These are phyloP conservation scores for Alopecurus myosuroides DNA, from an alignment of 176 grass and related monocot genomes.

Conservation along the genomic window DNA sequence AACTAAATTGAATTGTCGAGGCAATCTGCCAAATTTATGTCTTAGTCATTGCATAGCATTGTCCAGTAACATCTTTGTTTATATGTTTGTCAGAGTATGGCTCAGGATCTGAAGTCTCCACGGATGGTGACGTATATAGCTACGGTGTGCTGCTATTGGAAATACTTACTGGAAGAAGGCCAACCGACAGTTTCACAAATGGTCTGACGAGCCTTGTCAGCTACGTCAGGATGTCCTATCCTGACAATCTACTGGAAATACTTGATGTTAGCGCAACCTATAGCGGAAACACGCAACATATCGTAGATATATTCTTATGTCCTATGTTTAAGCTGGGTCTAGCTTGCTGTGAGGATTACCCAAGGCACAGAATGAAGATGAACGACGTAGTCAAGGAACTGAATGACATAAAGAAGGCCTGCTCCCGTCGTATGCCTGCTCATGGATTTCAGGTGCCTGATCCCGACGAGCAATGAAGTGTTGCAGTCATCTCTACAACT, in stretches of 20 bases:
- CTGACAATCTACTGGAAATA: slow-evolving; percentile 15
- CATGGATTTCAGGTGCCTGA: background rate
- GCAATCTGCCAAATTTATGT: background rate
- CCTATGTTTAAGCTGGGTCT: slow-evolving; percentile 8
- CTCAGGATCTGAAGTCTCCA: slow-evolving; percentile 28
- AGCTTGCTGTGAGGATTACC: background rate
- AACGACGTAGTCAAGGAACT: background rate
- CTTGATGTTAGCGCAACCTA: slow-evolving; percentile 23
- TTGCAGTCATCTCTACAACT: background rate
- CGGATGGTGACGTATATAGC: slow-evolving; percentile 35
- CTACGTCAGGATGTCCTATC: slow-evolving; percentile 30
- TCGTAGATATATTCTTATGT: background rate
- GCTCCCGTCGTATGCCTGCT: background rate
- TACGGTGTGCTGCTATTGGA: slow-evolving; percentile 40
- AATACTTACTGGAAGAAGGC: slow-evolving; percentile 45
- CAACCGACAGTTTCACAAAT: slow-evolving; percentile 13
- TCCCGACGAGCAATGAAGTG: background rate
- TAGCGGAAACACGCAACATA: background rate
- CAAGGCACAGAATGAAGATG: slow-evolving; percentile 24
- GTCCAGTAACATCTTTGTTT: background rate
- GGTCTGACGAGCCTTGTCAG: slow-evolving; percentile 6
- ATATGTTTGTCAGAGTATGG: slow-evolving; percentile 31
- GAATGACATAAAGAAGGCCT: slow-evolving; percentile 18
- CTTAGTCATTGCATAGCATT: background rate
- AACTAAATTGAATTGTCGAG: background rate